Conservation (phyloP, 495 filamentous ascomycete genomes). For the Penicillium bialowiezense region DNA sequence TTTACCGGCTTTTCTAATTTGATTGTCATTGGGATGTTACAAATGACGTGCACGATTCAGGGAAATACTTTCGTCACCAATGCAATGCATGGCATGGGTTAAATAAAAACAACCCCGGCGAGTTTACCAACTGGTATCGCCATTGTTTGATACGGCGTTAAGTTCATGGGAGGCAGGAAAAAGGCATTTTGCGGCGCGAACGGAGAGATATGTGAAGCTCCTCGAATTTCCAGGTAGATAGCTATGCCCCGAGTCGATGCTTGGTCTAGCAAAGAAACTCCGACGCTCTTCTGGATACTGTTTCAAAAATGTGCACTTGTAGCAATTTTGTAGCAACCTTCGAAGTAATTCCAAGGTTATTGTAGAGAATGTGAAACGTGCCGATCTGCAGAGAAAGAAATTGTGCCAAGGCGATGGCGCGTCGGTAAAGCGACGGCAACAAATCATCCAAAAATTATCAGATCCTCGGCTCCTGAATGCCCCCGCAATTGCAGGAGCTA, state of each 20-base stretch:
- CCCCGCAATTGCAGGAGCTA: slow-evolving; percentile 25
- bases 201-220: slow-evolving; percentile 47
- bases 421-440: slow-evolving; percentile 18
- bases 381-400: slow-evolving; percentile 2
- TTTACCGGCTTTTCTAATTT: slow-evolving; percentile 14
- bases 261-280: slow-evolving; percentile 46
- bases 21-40: slow-evolving; percentile 18
- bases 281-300: slow-evolving; percentile 32
- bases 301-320: neutral
- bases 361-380: neutral
- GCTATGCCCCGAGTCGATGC: slow-evolving; percentile 51
- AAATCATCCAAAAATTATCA: slow-evolving; percentile 22
- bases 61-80: slow-evolving; percentile 15
- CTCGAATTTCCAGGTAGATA: slow-evolving; percentile 49
- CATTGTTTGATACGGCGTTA: slow-evolving; percentile 36
- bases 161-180: slow-evolving; percentile 39
- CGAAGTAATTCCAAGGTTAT: too few species aligned
- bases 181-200: slow-evolving; percentile 49
- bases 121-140: slow-evolving; percentile 19
- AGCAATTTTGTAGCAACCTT: neutral
- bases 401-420: slow-evolving; percentile 10
- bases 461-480: slow-evolving; percentile 27
- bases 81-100: slow-evolving; percentile 32
- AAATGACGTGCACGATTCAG: slow-evolving; percentile 21
- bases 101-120: slow-evolving; percentile 20